Percentiles rank a stretch among this genome's conserved stretches.
Conservation (phyloP, 2,329 filamentous ascomycete genomes). For the Fusarium sp. region DNA sequence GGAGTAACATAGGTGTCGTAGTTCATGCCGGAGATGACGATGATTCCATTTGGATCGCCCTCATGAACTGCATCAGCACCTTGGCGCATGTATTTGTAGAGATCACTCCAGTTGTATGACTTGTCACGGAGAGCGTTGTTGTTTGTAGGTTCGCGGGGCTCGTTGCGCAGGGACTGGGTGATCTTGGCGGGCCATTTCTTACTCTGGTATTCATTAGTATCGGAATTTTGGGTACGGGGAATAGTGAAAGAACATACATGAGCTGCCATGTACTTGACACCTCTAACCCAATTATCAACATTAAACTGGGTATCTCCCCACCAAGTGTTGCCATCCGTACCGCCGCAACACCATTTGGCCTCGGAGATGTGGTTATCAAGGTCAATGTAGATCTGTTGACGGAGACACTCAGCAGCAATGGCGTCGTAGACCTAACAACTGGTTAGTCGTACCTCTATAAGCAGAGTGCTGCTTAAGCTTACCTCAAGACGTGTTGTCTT, state of each 20-base stretch:
- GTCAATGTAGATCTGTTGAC: conserved; percentile 65
- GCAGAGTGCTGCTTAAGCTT: background rate
- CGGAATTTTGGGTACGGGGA: fast-evolving
- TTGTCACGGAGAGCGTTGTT: conserved; percentile 40
- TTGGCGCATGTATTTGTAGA: conserved; percentile 61
- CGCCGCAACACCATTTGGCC: conserved; percentile 66
- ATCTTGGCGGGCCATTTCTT: conserved; percentile 37
- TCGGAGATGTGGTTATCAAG: conserved; percentile 70
- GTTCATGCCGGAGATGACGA: conserved; percentile 67
- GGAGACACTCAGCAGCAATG: conserved; percentile 64
- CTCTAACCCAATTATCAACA: conserved; percentile 67
- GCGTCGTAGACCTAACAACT: conserved; percentile 59
- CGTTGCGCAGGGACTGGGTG: conserved; percentile 57
- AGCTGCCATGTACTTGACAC: conserved; percentile 66
- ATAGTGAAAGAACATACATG: conserved; percentile 53
- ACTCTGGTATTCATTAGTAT: background rate
- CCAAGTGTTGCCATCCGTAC: conserved; percentile 66
- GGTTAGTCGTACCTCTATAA: fast-evolving
- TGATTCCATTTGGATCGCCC: conserved; percentile 61
- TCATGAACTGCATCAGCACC: conserved; percentile 60
- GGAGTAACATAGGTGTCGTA: conserved; percentile 65
- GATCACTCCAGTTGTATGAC: conserved; percentile 64
- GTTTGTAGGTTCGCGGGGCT: conserved; percentile 57
- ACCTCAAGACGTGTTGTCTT: conserved; percentile 63
- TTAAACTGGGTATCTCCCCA: conserved; percentile 69